Conservation (phyloP, 331 rosid species). For the Rosa hybrid region DNA sequence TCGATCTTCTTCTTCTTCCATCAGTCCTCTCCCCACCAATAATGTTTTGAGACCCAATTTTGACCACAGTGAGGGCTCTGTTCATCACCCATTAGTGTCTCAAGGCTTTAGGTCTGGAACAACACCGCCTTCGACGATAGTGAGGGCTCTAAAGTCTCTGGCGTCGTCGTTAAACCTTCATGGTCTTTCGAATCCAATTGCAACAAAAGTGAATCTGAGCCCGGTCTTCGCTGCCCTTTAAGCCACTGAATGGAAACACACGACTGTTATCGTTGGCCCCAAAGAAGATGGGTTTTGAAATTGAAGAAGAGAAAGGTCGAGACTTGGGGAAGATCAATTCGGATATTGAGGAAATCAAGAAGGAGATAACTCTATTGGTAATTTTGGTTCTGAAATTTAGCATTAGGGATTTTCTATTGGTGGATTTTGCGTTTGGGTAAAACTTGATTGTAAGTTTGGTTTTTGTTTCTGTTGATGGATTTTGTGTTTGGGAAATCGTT, state of each 20-base stretch:
- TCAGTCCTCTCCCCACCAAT: too few species aligned
- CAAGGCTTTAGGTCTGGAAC: slow-evolving; percentile 71
- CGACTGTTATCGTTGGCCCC: slow-evolving; percentile 10
- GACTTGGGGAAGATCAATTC: slow-evolving; percentile 47
- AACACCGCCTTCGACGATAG: slow-evolving; percentile 75
- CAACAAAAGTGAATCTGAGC: slow-evolving; percentile 56
- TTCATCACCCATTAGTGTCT: slow-evolving; percentile 19
- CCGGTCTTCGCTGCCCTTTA: slow-evolving; percentile 40
- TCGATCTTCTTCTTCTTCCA: too few species aligned
- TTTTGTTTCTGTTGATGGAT: too few species aligned
- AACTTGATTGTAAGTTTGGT: too few species aligned
- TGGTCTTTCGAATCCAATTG: slow-evolving; percentile 57
- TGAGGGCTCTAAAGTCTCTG: slow-evolving; percentile 16
- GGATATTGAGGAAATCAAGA: slow-evolving; percentile 66
- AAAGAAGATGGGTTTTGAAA: slow-evolving; percentile 25
- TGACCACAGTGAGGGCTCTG: too few species aligned
- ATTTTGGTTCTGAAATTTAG: background rate
- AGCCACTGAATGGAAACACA: slow-evolving; percentile 42
- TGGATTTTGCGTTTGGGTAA: too few species aligned
- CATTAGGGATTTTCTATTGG: background rate
- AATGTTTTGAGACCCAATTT: too few species aligned
- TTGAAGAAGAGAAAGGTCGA: slow-evolving; percentile 25
- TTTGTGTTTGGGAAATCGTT: too few species aligned
- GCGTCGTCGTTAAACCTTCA: slow-evolving; percentile 35
- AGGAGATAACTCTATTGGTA: slow-evolving; percentile 53